Evolutionary conservation across 164 flowering plant genomes (phyloP).

Genomic region (Stephania cephalantha): DNA sequence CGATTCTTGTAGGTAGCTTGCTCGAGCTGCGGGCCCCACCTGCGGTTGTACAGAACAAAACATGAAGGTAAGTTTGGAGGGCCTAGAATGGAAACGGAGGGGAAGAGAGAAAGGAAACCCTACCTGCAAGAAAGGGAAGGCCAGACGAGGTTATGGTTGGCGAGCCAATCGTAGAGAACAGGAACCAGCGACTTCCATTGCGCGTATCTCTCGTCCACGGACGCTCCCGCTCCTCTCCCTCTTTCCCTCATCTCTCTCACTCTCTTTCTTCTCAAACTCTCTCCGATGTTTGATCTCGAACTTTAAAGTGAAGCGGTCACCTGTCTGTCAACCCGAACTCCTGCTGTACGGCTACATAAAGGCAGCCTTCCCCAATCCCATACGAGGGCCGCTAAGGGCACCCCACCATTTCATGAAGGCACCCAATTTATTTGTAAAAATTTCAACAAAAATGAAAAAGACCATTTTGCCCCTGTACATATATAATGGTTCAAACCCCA

Average conservation of each 20-base stretch:
- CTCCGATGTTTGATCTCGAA: too few species aligned
- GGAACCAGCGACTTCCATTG: slow-evolving; percentile 97
- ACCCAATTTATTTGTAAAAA: too few species aligned
- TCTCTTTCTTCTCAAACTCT: slow-evolving; percentile 23
- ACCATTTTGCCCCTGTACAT: too few species aligned
- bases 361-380: too few species aligned
- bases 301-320: too few species aligned
- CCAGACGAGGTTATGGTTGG: slow-evolving; percentile 96
- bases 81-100: background rate
- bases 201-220: slow-evolving; percentile 71
- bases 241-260: slow-evolving; percentile 26
- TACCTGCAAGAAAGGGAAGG: slow-evolving; percentile 96
- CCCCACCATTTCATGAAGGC: too few species aligned
- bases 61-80: background rate
- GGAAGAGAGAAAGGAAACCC: slow-evolving; percentile 9
- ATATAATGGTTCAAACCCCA: too few species aligned
- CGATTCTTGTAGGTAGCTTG: slow-evolving; percentile 91
- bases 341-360: too few species aligned
- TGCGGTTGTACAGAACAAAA: slow-evolving; percentile 11
- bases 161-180: slow-evolving; percentile 94
- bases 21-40: slow-evolving; percentile 97
- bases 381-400: too few species aligned
- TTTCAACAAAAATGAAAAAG: too few species aligned
- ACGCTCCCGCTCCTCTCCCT: slow-evolving; percentile 34
- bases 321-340: too few species aligned